Evolutionary conservation across 192 early-diverging fungal genomes (phyloP).

Genomic region (Dissophora globulifera): DNA sequence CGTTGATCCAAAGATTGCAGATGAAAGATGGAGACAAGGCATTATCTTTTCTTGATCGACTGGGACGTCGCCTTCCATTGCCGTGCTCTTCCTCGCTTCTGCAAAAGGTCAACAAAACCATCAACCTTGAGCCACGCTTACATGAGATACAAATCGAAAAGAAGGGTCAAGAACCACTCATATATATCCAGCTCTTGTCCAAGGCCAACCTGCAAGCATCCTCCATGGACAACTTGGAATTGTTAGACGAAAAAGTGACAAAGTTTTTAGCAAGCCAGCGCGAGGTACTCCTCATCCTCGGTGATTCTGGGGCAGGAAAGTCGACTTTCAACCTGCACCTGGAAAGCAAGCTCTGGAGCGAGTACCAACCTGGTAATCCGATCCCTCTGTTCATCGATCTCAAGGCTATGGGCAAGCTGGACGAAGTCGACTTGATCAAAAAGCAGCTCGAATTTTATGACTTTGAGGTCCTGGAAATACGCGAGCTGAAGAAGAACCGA

Average conservation of each 20-base stretch:
- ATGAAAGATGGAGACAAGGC: neutral
- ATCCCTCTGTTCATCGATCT: conserved; percentile 7
- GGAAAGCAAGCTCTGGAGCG: neutral
- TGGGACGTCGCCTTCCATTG: neutral
- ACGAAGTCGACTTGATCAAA: neutral
- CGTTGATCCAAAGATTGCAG: neutral
- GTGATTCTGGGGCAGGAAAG: conserved; percentile 5
- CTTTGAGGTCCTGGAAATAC: neutral
- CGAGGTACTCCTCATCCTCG: neutral
- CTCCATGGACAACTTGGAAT: neutral
- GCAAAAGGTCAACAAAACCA: neutral
- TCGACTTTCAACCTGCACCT: conserved; percentile 4
- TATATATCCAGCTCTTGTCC: neutral
- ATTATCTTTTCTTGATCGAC: neutral
- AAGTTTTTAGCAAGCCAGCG: neutral
- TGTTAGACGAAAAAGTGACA: neutral
- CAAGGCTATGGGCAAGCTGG: neutral
- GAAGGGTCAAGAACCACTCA: too few species aligned
- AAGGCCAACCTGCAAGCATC: neutral
- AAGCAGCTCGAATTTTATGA: neutral
- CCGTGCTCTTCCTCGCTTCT: neutral
- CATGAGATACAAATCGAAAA: neutral
- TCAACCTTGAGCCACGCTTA: neutral
- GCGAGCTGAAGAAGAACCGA: neutral
- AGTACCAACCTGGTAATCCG: neutral